Evolutionary conservation across 2,329 filamentous ascomycete species (phyloP).

Genomic region (Clarireedia monteithiana): DNA sequence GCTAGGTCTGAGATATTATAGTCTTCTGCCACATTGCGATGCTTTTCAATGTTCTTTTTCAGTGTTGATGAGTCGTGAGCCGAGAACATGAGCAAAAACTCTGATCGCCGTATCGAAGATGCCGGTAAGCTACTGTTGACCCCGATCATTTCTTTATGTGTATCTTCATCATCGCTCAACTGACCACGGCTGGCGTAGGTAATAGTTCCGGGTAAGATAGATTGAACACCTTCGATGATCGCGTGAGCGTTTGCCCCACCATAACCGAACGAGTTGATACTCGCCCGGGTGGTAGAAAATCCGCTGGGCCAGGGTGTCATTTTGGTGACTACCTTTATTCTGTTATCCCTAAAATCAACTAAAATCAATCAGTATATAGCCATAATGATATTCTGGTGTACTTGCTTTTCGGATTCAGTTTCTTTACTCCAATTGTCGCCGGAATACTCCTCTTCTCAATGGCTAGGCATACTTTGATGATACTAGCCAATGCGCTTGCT

Average conservation of each 20-base stretch:
- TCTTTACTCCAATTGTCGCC: not conserved
- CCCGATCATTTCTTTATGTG: not conserved
- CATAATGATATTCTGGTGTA: not conserved
- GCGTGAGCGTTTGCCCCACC: constrained; percentile 32
- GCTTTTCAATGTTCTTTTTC: not conserved
- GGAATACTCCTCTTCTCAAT: constrained; percentile 1
- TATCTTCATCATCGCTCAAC: not conserved
- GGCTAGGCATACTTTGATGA: constrained; percentile 10
- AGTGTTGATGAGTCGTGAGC: constrained; percentile 3
- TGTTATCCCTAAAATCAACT: not conserved
- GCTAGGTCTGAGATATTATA: not conserved
- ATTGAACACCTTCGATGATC: constrained; percentile 20
- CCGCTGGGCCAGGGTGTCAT: constrained; percentile 2
- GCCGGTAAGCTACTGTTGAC: not conserved
- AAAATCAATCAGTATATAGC: not conserved
- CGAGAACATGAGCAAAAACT: not conserved
- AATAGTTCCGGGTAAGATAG: not conserved
- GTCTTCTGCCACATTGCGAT: constrained; percentile 1
- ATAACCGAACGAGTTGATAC: constrained; percentile 27
- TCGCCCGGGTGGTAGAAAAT: not conserved
- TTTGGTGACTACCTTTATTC: not conserved
- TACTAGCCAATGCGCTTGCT: constrained; percentile 2
- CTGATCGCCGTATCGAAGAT: not conserved
- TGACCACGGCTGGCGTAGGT: not conserved
- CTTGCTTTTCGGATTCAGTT: constrained; percentile 1